These are phyloP conservation scores for Pistacia vera DNA, from an alignment of 345 rosid species.

Conservation along the genomic window DNA sequence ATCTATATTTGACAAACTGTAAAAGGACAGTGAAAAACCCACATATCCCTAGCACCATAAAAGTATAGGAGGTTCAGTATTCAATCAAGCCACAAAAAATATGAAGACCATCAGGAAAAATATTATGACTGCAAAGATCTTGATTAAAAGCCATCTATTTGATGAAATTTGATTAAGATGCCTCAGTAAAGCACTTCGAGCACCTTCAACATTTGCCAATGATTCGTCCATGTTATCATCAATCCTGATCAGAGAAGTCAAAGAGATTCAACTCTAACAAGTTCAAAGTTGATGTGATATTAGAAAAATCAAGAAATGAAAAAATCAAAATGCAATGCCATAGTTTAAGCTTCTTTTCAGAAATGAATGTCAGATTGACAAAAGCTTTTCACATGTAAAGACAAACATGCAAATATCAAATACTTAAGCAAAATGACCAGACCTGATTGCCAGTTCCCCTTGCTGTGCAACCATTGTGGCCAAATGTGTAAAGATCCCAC, in stretches of 20 bases:
- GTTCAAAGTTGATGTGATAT: neutral
- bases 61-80: neutral
- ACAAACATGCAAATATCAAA: neutral
- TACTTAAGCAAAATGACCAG: conserved; percentile 14
- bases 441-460: conserved; percentile 93
- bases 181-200: conserved; percentile 69
- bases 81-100: conserved; percentile 61
- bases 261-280: conserved; percentile 13
- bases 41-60: neutral
- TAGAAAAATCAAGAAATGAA: neutral
- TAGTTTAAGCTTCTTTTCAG: neutral
- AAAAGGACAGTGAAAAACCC: neutral
- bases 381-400: conserved; percentile 6
- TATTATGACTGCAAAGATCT: conserved; percentile 76
- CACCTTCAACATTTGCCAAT: conserved; percentile 80
- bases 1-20: conserved; percentile 2
- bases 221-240: conserved; percentile 96
- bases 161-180: conserved; percentile 83
- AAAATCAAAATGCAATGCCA: neutral
- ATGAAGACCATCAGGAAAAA: conserved; percentile 67
- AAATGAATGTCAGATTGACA: neutral
- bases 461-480: conserved; percentile 94
- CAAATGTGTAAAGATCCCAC: conserved; percentile 86
- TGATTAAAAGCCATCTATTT: conserved; percentile 93
- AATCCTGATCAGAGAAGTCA: conserved; percentile 54